Evolutionary conservation across 345 rosid genomes (phyloP).

Genomic region (Jatropha curcas): DNA sequence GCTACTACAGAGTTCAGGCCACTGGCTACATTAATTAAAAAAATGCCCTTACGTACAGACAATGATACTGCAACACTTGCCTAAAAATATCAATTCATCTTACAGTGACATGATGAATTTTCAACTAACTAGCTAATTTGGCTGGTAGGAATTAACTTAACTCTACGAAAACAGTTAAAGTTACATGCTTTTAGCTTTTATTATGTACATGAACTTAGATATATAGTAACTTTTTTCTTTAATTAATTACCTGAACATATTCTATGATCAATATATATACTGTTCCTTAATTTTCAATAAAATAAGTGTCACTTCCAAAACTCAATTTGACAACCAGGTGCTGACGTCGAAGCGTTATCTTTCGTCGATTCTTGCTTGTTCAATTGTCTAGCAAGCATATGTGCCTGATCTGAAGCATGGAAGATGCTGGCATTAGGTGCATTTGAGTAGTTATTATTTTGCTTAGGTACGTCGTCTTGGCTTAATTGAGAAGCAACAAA

Average conservation of each 20-base stretch:
- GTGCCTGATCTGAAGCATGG: constrained; percentile 39
- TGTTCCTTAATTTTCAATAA: not conserved
- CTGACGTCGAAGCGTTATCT: constrained; percentile 60
- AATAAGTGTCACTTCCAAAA: constrained; percentile 64
- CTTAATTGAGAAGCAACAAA: constrained; percentile 97
- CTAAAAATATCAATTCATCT: not conserved
- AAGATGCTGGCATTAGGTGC: constrained; percentile 23
- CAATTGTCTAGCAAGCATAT: constrained; percentile 17
- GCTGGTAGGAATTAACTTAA: constrained; percentile 10
- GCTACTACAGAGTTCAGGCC: constrained; percentile 1
- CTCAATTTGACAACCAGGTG: constrained; percentile 67
- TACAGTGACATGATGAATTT: not conserved
- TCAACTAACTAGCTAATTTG: not conserved
- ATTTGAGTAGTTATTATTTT: constrained; percentile 26
- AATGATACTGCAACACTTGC: constrained; percentile 24
- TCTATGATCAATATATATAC: constrained; percentile 37
- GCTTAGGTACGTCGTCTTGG: constrained; percentile 61
- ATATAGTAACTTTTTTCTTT: constrained; percentile 16
- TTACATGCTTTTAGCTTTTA: constrained; percentile 24
- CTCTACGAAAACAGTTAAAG: constrained; percentile 22
- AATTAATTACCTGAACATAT: constrained; percentile 15
- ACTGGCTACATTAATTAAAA: constrained; percentile 9
- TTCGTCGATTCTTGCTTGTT: constrained; percentile 43
- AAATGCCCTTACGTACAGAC: constrained; percentile 24
- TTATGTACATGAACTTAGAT: constrained; percentile 45